Base-by-base conservation (phyloP, 225 moss, liverwort and hornwort genomes). In the Sphagnum contortum region DNA sequence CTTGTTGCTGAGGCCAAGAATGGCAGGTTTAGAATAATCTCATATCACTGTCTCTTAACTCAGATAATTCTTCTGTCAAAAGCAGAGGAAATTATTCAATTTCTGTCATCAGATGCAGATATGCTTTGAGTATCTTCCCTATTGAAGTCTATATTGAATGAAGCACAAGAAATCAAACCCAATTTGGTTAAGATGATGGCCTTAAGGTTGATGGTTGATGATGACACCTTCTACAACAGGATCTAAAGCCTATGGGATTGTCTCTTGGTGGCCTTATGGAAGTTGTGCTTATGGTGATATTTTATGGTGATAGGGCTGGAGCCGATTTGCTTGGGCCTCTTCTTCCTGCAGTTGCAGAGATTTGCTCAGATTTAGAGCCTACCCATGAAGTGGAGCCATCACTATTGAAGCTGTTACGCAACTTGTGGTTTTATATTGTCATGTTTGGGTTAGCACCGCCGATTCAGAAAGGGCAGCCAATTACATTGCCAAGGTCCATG, bases 381-480 rank as follows among this genome's bases (percentile, higher is more conserved):
- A 70, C 75, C 67, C 78, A 79, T 74, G 84, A 85, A 66, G 69
- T 85, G 65, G 89, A 92, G 59, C 71, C 81, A 9, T 76, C 77
- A 61, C 67, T 79, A 60, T 67, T 87, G 65, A 92, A 92, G 72
- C 68, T 87, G 67, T 75, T 89, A 62, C 87, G 92, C 57, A 89
- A 89, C 71, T 74, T 92, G 5, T 92, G 92, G 92, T 92, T 80
- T 67, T 92, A 92, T 50, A 85, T 89, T 74, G 79, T 79, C 11
- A 77, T 89, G 44, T 92, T 85, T 65, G 87, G 89, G 64, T 81
- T 92, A 72, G 89, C 89, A 73, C 92, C 92, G 49, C 84, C 87
- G 59, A 83, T 88, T 70, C 89, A 85, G 71, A 85, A 79, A 55
- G 58, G 65, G 73, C 80, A 72, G 10, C 50, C 62, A 60, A 80